Base-by-base conservation (phyloP, 352 stramenopile species). In the Globisporangium alternatum region DNA sequence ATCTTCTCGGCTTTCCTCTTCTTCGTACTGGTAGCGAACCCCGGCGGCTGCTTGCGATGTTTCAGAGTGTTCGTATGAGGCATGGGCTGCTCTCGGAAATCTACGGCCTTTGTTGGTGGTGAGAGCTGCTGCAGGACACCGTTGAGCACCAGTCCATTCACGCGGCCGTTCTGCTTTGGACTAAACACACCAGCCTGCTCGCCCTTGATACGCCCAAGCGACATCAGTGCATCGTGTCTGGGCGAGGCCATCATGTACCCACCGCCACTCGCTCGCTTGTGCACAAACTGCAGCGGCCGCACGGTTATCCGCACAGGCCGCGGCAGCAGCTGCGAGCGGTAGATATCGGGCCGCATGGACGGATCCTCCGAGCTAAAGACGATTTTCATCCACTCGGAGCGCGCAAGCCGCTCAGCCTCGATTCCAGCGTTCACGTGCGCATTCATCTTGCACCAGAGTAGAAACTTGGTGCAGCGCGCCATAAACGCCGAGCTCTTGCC, bases 351-450 rank as follows among this genome's bases (percentile, higher is more conserved):
- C 2, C 63, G 63, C 56, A 68, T 64, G 47, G 45, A 56, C 66
- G 70, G 10, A 60, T 74, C 56, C 31, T 74, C 45, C 60, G 68
- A 81, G 49, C 80, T 85, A 39, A 92, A 85, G 33, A 89, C 79
- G 51, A 92, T 92, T 71, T 90, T 90, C 63, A 88, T 92, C 83
- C 83, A 92, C 55, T 92, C 83, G 0, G 83, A 87, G 56, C 85
- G 78, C 44, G 74, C 68, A 5, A 73, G 21, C 7, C 76, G 71
- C 33, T 87, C 76, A 19, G 71, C 69, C 0, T 69, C 62, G 9
- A 88, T 56, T 8, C 70, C 68, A 0, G 66, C 55, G 22, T 80
- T 68, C 22, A 89, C 74, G 9, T 63, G 62, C 8, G 62, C 56
- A 22, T 84, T 83, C 19, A 92, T 58, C 54, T 81, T 87, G 19